Evolutionary conservation across 768 basidiomycete species (phyloP).

Genomic region (Chalciporus sphaerocephalus): DNA sequence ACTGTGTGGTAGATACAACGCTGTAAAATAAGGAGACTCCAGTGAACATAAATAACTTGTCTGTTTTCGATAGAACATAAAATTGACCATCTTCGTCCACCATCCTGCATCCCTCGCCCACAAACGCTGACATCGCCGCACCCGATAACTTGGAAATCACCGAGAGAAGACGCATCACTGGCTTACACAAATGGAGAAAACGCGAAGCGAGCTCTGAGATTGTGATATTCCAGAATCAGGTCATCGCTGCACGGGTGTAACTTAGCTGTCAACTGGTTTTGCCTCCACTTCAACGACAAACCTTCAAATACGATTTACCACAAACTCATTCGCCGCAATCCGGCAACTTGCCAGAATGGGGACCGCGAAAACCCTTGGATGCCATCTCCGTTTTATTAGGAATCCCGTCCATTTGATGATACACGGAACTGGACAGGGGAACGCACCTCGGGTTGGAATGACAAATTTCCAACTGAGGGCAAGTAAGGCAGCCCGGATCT

Average conservation of each 20-base stretch:
- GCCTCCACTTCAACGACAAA: too few species aligned
- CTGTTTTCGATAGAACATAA: neutral
- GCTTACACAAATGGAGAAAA: conserved; percentile 8
- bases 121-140: too few species aligned
- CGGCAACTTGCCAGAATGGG: too few species aligned
- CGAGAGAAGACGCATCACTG: conserved; percentile 12
- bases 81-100: neutral
- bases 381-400: too few species aligned
- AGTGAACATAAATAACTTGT: too few species aligned
- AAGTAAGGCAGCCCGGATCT: conserved; percentile 6
- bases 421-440: conserved; percentile 9
- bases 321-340: too few species aligned
- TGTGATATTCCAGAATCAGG: neutral
- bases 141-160: conserved; percentile 9
- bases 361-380: neutral
- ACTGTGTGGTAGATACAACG: neutral
- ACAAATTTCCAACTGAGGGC: conserved; percentile 23
- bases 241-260: neutral
- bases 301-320: too few species aligned
- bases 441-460: conserved; percentile 18
- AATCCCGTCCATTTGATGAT: conserved; percentile 10
- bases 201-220: neutral
- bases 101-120: too few species aligned
- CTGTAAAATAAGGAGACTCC: too few species aligned
- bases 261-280: conserved; percentile 4